These are phyloP conservation scores for Steccherinum ochraceum DNA, from an alignment of 768 basidiomycete species.

Conservation along the genomic window DNA sequence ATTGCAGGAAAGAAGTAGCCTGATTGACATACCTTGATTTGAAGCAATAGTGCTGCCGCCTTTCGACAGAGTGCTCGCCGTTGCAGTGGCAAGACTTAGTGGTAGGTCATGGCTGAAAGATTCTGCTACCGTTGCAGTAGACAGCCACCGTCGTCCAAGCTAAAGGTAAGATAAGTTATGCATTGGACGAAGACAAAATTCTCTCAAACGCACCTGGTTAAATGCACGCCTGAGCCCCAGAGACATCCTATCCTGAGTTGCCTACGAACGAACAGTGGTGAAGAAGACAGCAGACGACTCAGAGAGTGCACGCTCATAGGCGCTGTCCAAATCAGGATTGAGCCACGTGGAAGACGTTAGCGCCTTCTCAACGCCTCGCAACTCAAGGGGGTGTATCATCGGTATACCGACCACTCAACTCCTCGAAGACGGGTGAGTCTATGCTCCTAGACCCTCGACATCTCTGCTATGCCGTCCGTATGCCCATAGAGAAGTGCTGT, in stretches of 20 bases:
- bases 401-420: slow-evolving; percentile 8
- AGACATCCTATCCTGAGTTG: slow-evolving; percentile 17
- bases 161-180: not conserved
- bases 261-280: not conserved
- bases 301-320: slow-evolving; percentile 7
- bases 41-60: no score
- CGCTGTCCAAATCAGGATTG: not conserved
- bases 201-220: slow-evolving; percentile 19
- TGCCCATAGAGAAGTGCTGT: not conserved
- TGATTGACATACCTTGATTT: no score
- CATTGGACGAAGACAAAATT: not conserved
- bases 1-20: no score
- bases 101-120: not conserved
- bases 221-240: slow-evolving; percentile 14
- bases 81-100: no score
- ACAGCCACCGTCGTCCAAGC: slow-evolving; percentile 1
- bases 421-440: slow-evolving; percentile 31
- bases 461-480: slow-evolving; percentile 1
- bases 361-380: not conserved
- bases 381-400: not conserved
- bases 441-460: slow-evolving; percentile 8
- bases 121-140: not conserved
- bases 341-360: not conserved
- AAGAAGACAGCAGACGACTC: slow-evolving; percentile 4
- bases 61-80: no score